A percentile compares a stretch with the other conserved stretches of the same genome.
phyloP scores from a whole-genome alignment of 108 stramenopile species.

The Nannochloropsis gaditana region DNA sequence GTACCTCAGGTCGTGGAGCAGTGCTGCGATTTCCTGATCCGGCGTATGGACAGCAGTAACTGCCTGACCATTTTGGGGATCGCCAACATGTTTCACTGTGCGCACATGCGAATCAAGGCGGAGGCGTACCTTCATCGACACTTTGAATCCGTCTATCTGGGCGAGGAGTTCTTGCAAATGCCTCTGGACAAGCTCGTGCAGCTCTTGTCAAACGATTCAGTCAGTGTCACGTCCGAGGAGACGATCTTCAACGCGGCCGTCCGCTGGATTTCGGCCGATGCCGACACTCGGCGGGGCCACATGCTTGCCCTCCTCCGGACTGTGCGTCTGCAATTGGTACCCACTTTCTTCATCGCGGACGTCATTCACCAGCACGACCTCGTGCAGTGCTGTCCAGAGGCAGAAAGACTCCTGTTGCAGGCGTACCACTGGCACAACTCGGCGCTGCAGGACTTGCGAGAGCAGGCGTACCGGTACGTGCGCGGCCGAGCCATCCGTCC shows the following conservation, averaged over 20 bases:
- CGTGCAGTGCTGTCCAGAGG: neutral
- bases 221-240: conserved; percentile 18
- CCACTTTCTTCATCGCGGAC: conserved; percentile 2
- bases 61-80: neutral
- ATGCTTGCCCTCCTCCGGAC: conserved; percentile 18
- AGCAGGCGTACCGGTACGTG: neutral
- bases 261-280: neutral
- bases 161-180: conserved; percentile 11
- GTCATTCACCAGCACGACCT: neutral
- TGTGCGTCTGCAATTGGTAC: neutral
- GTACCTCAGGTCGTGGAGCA: neutral
- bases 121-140: conserved; percentile 12
- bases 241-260: conserved; percentile 17
- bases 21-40: conserved; percentile 21
- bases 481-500: neutral
- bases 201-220: neutral
- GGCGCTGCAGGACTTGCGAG: neutral
- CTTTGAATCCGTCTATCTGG: conserved; percentile 1
- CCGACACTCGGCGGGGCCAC: neutral
- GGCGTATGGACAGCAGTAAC: neutral
- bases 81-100: conserved; percentile 8
- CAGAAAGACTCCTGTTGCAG: neutral
- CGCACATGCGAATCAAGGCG: neutral
- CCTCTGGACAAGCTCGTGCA: neutral
- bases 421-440: conserved; percentile 27